A percentile compares a stretch with the other conserved stretches of the same genome.
phyloP scores from a whole-genome alignment of 768 basidiomycete species.

The Russula brevipes region DNA sequence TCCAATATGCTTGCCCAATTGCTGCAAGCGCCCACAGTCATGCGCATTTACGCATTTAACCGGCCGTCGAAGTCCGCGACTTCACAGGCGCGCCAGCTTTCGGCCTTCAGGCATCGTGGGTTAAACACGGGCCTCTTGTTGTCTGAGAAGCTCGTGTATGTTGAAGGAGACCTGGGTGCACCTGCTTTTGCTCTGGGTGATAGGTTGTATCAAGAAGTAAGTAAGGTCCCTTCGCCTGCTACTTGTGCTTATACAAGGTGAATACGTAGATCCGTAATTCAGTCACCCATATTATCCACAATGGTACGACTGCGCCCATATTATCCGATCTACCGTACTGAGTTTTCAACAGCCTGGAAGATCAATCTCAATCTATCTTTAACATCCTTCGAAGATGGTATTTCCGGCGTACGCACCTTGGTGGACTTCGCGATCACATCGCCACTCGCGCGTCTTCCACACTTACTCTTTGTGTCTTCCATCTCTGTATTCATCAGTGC shows the following conservation, averaged over 20 bases:
- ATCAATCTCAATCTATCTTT: constrained; percentile 28
- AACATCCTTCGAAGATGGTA: constrained; percentile 26
- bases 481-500: constrained; percentile 27
- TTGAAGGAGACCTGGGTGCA: constrained; percentile 26
- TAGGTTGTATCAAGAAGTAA: constrained; percentile 21
- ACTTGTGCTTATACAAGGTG: neutral
- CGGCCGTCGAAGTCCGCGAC: constrained; percentile 13
- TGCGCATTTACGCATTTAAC: constrained; percentile 28
- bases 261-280: constrained; percentile 11
- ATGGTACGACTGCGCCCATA: constrained; percentile 12
- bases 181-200: constrained; percentile 14
- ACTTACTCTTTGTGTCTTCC: constrained; percentile 28
- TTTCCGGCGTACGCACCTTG: constrained; percentile 24
- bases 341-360: constrained; percentile 25
- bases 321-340: neutral
- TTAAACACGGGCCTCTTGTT: constrained; percentile 21
- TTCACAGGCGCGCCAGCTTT: constrained; percentile 20
- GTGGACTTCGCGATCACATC: constrained; percentile 27
- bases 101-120: constrained; percentile 24
- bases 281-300: constrained; percentile 27
- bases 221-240: neutral
- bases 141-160: constrained; percentile 24
- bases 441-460: constrained; percentile 18
- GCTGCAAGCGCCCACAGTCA: constrained; percentile 13
- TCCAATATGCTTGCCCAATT: constrained; percentile 27